A percentile compares a stretch with the other conserved stretches of the same genome.
phyloP scores from a whole-genome alignment of 768 basidiomycete genomes.

The Kwoniella botswanensis region DNA sequence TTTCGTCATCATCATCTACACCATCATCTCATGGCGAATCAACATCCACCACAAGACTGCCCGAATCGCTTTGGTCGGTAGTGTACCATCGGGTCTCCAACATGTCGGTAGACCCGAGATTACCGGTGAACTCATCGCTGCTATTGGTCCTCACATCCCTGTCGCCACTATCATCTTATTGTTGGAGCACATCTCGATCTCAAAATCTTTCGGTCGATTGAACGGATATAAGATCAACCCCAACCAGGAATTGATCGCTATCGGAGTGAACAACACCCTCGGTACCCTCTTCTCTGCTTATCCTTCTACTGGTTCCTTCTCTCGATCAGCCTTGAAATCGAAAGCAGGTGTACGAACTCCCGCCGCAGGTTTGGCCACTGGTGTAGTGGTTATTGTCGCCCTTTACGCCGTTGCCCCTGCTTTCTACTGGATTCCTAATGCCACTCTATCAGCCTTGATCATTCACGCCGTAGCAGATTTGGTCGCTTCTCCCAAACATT shows the following conservation, averaged over 20 bases:
- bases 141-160: constrained; percentile 72
- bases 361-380: constrained; percentile 80
- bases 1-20: constrained; percentile 71
- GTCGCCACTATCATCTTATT: constrained; percentile 65
- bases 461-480: constrained; percentile 83
- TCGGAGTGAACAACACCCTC: constrained; percentile 93
- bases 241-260: constrained; percentile 93
- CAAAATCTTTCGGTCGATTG: constrained; percentile 91
- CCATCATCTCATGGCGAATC: constrained; percentile 85
- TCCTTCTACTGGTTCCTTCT: constrained; percentile 97
- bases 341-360: constrained; percentile 98
- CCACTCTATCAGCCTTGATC: constrained; percentile 83
- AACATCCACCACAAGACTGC: constrained; percentile 71
- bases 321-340: constrained; percentile 92
- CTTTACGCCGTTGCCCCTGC: constrained; percentile 91
- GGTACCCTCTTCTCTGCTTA: constrained; percentile 90
- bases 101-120: constrained; percentile 64
- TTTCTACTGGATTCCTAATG: constrained; percentile 72
- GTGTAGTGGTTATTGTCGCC: constrained; percentile 87
- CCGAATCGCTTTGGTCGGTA: constrained; percentile 81
- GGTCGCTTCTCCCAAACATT: constrained; percentile 78
- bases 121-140: constrained; percentile 65
- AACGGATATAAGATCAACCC: constrained; percentile 87
- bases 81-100: constrained; percentile 76
- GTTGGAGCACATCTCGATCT: constrained; percentile 94